Evolutionary conservation across 805 yeast genomes (phyloP).

Genomic region (Wickerhamia fluorescens): DNA sequence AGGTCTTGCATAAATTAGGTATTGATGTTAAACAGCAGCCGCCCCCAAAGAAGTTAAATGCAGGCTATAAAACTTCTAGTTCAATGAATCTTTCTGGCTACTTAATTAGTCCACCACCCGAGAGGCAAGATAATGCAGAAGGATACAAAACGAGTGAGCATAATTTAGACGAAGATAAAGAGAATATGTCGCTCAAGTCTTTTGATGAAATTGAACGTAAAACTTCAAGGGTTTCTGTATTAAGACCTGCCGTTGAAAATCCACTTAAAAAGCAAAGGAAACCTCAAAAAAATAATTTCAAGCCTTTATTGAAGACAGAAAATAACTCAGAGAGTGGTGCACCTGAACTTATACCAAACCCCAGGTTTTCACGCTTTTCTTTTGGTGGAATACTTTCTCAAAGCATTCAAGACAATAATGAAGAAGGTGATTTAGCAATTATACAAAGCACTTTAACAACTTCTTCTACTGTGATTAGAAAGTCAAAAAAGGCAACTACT

Average conservation of each 20-base stretch:
- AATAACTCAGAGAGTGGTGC: neutral
- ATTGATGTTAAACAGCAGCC: conserved; percentile 18
- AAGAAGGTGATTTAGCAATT: conserved; percentile 7
- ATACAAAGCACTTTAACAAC: conserved; percentile 7
- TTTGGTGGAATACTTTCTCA: conserved; percentile 26
- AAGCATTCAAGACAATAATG: conserved; percentile 4
- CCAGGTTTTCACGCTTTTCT: conserved; percentile 36
- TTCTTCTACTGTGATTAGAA: conserved; percentile 16
- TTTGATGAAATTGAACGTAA: conserved; percentile 7
- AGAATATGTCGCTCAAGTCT: conserved; percentile 9
- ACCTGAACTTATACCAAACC: conserved; percentile 31
- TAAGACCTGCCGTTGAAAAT: neutral
- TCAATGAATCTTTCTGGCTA: conserved; percentile 22
- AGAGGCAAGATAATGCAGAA: neutral
- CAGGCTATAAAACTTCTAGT: conserved; percentile 29
- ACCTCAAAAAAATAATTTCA: conserved; percentile 1
- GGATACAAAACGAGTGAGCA: conserved; percentile 1
- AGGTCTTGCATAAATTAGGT: conserved; percentile 32
- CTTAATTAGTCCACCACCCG: conserved; percentile 3
- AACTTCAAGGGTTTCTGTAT: no score
- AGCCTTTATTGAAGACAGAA: conserved; percentile 1
- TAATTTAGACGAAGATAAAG: conserved; percentile 7
- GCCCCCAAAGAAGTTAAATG: conserved; percentile 9
- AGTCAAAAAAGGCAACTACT: no score
- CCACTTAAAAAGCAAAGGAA: conserved; percentile 8